Base-by-base conservation (phyloP, 2,329 filamentous ascomycete genomes). In the Aspergillus luchuensis region DNA sequence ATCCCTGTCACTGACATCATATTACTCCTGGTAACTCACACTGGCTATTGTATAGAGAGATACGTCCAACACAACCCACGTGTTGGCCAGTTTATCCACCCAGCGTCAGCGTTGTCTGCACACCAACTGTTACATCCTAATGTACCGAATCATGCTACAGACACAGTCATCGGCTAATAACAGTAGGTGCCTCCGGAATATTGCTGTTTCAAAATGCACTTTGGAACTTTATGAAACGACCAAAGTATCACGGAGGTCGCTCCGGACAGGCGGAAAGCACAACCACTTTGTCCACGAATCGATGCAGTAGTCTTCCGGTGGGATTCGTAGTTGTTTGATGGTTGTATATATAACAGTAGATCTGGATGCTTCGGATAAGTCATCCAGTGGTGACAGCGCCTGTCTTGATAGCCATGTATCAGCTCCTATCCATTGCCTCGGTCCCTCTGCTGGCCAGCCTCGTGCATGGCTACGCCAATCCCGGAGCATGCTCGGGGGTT, bases 401-500 rank as follows among this genome's bases (percentile, higher is more conserved):
- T 47, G 33, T 5, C 15, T 15, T 2, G 8, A 51, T 36, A 28
- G 57, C n/a, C 39, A 66, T 66, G 64, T 43, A 58, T 50, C 17
- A 51, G 4, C 50, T 58, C 17, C 56, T 53, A 28, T 45, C 62
- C 33, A 30, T 57, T 30, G 43, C 56, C 8, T 56, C 61, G 11
- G 19, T 56, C 2, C 39, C 61, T 21, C 41, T 65, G 19, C 59
- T 63, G 11, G 62, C 56, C 10, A 63, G 58, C 33, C 51, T 67
- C 4, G 71, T 56, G 6, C 59, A 69, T 48, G 71, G 66, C 58
- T 75, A 74, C 63, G 70, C 67, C 8, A 60, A 72, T 19, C 73
- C 73, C 2, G 72, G 71, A 1, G 48, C 65, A 13, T 75, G 73
- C 56, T 71, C 71, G 1, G 74, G 73, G 2, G 61, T 64, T 7